Evolutionary conservation across 2,329 filamentous ascomycete species (phyloP).

Genomic region (Alternaria arbusti): DNA sequence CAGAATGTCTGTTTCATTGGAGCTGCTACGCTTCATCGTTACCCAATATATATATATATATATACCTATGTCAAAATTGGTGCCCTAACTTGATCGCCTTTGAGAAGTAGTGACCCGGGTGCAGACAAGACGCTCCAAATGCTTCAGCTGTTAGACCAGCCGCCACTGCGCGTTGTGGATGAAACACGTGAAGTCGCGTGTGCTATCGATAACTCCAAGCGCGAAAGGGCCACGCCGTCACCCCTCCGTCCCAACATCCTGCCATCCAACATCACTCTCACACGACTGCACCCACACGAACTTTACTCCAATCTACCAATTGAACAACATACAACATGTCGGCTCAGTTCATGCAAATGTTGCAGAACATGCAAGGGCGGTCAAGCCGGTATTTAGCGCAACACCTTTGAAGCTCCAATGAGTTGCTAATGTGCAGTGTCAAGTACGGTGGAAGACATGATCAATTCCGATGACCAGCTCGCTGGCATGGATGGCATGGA

Average conservation of each 20-base stretch:
- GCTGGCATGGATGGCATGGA: constrained; percentile 22
- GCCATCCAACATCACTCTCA: neutral
- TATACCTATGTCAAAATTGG: neutral
- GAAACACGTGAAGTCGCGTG: constrained; percentile 2
- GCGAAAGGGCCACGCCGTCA: constrained; percentile 1
- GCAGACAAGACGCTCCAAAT: neutral
- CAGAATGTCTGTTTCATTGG: neutral
- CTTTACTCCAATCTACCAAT: neutral
- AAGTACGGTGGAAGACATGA: constrained; percentile 16
- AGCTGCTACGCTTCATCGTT: neutral
- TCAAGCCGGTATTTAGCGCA: neutral
- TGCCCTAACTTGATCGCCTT: neutral
- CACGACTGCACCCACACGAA: neutral
- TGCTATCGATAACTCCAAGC: constrained; percentile 1
- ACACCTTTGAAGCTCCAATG: neutral
- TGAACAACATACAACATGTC: constrained; percentile 14
- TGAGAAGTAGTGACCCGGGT: neutral
- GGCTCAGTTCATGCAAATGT: constrained; percentile 18
- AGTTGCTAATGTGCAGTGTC: neutral
- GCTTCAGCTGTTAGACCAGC: neutral
- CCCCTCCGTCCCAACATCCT: neutral
- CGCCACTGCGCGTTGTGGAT: neutral
- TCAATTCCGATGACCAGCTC: constrained; percentile 14
- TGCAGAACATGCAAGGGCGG: constrained; percentile 19
- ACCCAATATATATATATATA: neutral